phyloP scores from a whole-genome alignment of 1,284 basidiomycete genomes.

The Cryptococcus sp. region DNA sequence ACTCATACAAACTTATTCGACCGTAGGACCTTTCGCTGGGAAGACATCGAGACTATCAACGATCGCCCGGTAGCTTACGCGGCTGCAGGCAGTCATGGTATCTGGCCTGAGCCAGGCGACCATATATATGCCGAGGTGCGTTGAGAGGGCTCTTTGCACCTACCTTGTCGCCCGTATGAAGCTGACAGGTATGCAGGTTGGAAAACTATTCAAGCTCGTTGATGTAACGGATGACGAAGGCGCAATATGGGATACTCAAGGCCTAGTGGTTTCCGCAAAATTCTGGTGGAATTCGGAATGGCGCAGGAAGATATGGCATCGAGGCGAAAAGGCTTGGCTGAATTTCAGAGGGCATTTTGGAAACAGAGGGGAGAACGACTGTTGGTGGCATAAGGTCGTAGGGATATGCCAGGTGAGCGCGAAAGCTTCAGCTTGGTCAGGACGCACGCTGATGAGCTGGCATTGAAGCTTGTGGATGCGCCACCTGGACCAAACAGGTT shows the following conservation, averaged over 20 bases:
- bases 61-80: constrained; percentile 46
- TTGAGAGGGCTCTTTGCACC: not conserved
- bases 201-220: constrained; percentile 40
- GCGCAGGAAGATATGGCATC: constrained; percentile 26
- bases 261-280: constrained; percentile 37
- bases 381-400: constrained; percentile 45
- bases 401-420: constrained; percentile 41
- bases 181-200: constrained; percentile 11
- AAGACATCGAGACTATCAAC: constrained; percentile 37
- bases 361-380: constrained; percentile 40
- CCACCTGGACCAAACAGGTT: constrained; percentile 45
- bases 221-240: constrained; percentile 48
- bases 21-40: constrained; percentile 44
- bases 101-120: constrained; percentile 46
- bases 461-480: constrained; percentile 33
- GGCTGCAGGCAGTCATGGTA: constrained; percentile 47
- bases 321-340: constrained; percentile 37
- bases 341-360: constrained; percentile 47
- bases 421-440: not conserved
- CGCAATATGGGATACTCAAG: constrained; percentile 47
- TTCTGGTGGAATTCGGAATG: constrained; percentile 38
- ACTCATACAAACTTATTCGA: not conserved
- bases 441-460: not conserved
- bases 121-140: constrained; percentile 46
- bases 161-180: not conserved